Percentiles rank a stretch among this genome's conserved stretches.
Evolutionary conservation across 176 grass and related monocot genomes (phyloP).

Genomic region (Zizania latifolia): DNA sequence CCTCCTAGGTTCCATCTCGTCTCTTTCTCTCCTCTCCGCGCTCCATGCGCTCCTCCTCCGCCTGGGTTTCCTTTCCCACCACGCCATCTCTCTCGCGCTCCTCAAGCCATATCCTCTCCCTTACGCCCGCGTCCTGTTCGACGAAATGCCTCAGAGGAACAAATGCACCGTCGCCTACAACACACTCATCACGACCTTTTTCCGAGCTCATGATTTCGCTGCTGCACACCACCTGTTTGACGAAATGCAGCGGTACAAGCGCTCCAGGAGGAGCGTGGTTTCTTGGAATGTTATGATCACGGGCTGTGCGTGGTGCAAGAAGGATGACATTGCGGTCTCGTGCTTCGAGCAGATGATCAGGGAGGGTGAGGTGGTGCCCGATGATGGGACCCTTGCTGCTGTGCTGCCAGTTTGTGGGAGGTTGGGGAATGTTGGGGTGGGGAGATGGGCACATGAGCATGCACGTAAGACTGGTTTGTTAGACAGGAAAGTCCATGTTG

Average conservation of each 20-base stretch:
- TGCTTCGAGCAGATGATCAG: conserved; percentile 38
- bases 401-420: conserved; percentile 51
- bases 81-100: conserved; percentile 31
- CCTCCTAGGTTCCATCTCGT: conserved; percentile 28
- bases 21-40: conserved; percentile 19
- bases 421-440: conserved; percentile 23
- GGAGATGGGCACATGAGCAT: conserved; percentile 39
- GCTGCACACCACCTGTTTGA: conserved; percentile 36
- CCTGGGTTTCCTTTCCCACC: conserved; percentile 45
- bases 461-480: conserved; percentile 24
- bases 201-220: background rate
- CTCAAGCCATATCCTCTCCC: conserved; percentile 27
- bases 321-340: conserved; percentile 22
- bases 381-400: conserved; percentile 42
- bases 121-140: background rate
- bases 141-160: conserved; percentile 19
- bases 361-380: conserved; percentile 15
- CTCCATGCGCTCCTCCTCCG: conserved; percentile 40
- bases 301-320: conserved; percentile 18
- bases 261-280: conserved; percentile 41
- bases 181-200: conserved; percentile 21
- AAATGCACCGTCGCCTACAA: conserved; percentile 45
- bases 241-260: conserved; percentile 37
- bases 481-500: conserved; percentile 28
- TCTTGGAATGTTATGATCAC: conserved; percentile 56